A percentile compares a stretch with the other conserved stretches of the same genome.
phyloP scores from a whole-genome alignment of 2,329 filamentous ascomycete genomes.

The Pyricularia pennisetigena region DNA sequence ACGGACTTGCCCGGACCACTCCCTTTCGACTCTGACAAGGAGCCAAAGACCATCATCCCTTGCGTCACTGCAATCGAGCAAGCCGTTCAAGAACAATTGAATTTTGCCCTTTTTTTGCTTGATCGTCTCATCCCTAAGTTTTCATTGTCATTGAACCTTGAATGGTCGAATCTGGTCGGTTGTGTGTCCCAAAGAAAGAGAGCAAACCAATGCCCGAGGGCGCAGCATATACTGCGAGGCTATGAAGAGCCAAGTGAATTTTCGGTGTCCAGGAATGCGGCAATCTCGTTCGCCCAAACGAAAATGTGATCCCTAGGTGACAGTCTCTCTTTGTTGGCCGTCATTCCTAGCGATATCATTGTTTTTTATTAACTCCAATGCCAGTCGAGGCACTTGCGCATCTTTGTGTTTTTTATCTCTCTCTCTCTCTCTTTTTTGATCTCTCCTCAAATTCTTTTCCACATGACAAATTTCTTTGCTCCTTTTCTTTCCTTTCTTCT shows the following conservation, averaged over 20 bases:
- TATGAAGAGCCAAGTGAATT: background rate
- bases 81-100: background rate
- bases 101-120: background rate
- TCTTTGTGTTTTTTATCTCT: background rate
- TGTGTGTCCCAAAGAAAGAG: background rate
- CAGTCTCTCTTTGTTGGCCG: background rate
- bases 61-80: background rate
- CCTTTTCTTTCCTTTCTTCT: background rate
- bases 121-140: background rate
- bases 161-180: background rate
- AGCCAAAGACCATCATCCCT: background rate
- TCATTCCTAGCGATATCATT: background rate
- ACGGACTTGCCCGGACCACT: background rate
- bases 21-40: background rate
- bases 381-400: background rate
- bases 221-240: background rate
- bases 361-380: background rate
- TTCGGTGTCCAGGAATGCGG: background rate
- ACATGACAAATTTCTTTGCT: background rate
- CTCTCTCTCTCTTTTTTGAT: background rate
- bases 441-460: background rate
- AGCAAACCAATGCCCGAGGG: background rate
- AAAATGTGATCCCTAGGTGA: background rate
- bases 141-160: background rate
- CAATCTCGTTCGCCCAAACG: background rate